These are phyloP conservation scores for Juglanconis sp. DNA, from an alignment of 2,329 filamentous ascomycete genomes.

Conservation along the genomic window DNA sequence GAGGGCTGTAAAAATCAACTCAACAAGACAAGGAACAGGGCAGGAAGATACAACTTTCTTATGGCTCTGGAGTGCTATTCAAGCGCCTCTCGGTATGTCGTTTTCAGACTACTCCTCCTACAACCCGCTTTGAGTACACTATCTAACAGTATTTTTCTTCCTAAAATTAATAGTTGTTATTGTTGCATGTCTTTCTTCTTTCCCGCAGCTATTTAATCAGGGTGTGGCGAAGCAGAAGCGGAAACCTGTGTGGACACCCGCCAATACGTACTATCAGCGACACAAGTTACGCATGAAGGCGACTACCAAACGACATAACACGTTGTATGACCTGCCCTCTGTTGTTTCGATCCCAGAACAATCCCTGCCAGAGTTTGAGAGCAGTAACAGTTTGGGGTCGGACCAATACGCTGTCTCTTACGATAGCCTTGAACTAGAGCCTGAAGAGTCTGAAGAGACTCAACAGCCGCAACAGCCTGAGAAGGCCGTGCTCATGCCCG, in stretches of 20 bases:
- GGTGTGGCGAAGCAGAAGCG: background rate
- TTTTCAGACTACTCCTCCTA: background rate
- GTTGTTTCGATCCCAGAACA: background rate
- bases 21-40: slow-evolving; percentile 5
- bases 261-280: background rate
- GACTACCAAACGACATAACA: background rate
- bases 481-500: too few relatives aligned
- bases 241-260: background rate
- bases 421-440: too few relatives aligned
- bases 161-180: slow-evolving; percentile 1
- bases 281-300: background rate
- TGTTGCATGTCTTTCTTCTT: slow-evolving; percentile 11
- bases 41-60: too few relatives aligned
- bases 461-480: too few relatives aligned
- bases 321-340: background rate
- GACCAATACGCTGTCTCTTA: too few relatives aligned
- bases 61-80: too few relatives aligned
- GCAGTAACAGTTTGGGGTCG: too few relatives aligned
- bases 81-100: background rate
- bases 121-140: too few relatives aligned
- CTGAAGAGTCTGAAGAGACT: too few relatives aligned
- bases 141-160: background rate
- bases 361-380: background rate
- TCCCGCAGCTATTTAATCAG: slow-evolving; percentile 15
- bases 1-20: slow-evolving; percentile 5